phyloP scores from a whole-genome alignment of 169 alveolate genomes.

The Sarcocystis neurona region DNA sequence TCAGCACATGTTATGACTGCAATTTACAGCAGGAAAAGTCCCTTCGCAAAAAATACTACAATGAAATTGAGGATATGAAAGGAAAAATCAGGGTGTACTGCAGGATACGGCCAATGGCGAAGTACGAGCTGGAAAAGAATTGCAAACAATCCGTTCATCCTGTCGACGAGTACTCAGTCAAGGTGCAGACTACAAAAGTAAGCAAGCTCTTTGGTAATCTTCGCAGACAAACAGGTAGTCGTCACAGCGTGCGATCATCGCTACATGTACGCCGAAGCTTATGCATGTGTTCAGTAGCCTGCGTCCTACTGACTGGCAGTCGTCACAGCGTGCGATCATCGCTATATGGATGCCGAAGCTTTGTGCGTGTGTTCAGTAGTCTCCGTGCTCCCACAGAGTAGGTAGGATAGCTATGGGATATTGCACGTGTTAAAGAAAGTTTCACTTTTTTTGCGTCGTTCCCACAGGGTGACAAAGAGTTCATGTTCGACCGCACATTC shows the following conservation, averaged over 20 bases:
- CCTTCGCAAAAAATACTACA: constrained; percentile 66
- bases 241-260: no score
- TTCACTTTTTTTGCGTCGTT: neutral
- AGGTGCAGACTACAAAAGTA: constrained; percentile 33
- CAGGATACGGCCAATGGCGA: constrained; percentile 83
- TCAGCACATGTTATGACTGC: no score
- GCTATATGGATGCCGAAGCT: no score
- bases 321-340: no score
- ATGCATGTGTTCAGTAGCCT: no score
- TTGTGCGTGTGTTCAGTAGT: no score
- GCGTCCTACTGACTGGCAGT: no score
- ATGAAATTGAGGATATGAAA: constrained; percentile 80
- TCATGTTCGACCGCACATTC: constrained; percentile 54
- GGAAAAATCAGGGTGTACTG: constrained; percentile 87
- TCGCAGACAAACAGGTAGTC: no score
- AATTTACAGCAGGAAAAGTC: constrained; percentile 61
- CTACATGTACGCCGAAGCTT: no score
- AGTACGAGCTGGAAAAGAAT: constrained; percentile 68
- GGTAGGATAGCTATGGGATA: no score
- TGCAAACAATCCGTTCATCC: constrained; percentile 70
- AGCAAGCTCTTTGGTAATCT: neutral
- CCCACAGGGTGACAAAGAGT: constrained; percentile 49
- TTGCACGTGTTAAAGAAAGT: no score
- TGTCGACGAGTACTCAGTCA: constrained; percentile 63
- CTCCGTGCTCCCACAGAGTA: no score